phyloP scores from a whole-genome alignment of 2,329 filamentous ascomycete genomes.

The Nigrospora oryzae region DNA sequence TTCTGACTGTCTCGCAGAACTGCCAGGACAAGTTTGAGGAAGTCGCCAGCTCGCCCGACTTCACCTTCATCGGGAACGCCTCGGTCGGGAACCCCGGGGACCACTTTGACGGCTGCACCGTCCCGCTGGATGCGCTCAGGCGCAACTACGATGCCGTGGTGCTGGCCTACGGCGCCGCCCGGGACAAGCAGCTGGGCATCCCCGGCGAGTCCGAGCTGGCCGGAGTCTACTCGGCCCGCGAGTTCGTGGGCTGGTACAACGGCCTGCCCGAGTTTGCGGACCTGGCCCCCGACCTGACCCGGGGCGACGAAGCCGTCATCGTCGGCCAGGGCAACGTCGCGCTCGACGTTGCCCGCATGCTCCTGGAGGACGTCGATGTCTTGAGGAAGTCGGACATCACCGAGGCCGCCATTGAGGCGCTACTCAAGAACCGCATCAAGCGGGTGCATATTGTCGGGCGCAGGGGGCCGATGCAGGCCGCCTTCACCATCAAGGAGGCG shows the following conservation, averaged over 20 bases:
- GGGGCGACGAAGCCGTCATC: constrained; percentile 74
- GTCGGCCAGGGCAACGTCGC: constrained; percentile 96
- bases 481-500: constrained; percentile 92
- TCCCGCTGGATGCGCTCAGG: constrained; percentile 62
- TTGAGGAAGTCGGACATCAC: constrained; percentile 83
- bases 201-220: constrained; percentile 65
- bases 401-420: constrained; percentile 66
- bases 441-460: constrained; percentile 82
- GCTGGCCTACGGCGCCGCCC: constrained; percentile 85
- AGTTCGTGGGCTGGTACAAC: constrained; percentile 98
- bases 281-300: constrained; percentile 64
- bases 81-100: constrained; percentile 53
- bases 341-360: constrained; percentile 81
- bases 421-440: constrained; percentile 66
- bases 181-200: constrained; percentile 71
- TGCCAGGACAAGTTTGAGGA: constrained; percentile 91
- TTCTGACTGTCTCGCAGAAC: constrained; percentile 47
- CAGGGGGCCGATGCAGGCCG: constrained; percentile 83
- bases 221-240: constrained; percentile 78
- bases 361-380: constrained; percentile 66
- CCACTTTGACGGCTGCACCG: constrained; percentile 32
- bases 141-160: constrained; percentile 87
- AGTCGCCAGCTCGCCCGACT: constrained; percentile 72
- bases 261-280: constrained; percentile 75
- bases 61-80: constrained; percentile 88